A percentile compares a stretch with the other conserved stretches of the same genome.
Evolutionary conservation across 805 yeast species (phyloP).

Genomic region (Metschnikowia bowlesiae): DNA sequence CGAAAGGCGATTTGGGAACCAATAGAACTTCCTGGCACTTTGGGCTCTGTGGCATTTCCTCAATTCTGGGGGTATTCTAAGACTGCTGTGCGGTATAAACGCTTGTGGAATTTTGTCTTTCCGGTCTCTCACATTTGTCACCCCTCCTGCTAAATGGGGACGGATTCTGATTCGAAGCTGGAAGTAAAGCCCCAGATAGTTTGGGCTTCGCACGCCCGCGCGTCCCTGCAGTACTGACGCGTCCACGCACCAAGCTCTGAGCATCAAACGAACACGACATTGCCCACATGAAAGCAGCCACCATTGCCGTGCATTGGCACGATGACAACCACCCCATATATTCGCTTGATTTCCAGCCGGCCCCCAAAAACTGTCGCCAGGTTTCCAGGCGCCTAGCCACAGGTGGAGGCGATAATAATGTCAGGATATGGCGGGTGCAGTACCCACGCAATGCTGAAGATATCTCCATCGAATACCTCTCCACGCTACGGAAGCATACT

Average conservation of each 20-base stretch:
- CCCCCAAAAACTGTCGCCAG: neutral
- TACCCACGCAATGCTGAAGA: constrained; percentile 4
- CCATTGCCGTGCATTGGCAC: constrained; percentile 67
- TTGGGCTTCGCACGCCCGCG: neutral
- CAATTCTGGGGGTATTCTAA: too few species aligned
- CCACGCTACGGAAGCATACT: constrained; percentile 82
- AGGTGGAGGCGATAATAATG: constrained; percentile 91
- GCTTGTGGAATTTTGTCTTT: too few species aligned
- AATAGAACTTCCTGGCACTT: too few species aligned
- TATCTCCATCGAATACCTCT: constrained; percentile 60
- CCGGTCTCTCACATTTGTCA: too few species aligned
- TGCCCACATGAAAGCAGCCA: constrained; percentile 32
- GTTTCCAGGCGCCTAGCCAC: constrained; percentile 61
- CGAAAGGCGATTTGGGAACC: too few species aligned
- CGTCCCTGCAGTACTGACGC: neutral
- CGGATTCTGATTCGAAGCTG: too few species aligned
- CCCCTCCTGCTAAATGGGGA: too few species aligned
- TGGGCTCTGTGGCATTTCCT: too few species aligned
- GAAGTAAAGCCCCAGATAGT: too few species aligned
- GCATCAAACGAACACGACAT: neutral
- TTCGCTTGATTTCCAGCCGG: constrained; percentile 59
- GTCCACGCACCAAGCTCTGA: neutral
- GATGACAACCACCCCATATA: constrained; percentile 73
- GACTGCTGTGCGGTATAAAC: too few species aligned
- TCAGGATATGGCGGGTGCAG: constrained; percentile 51